Evolutionary conservation across 202 grass and related monocot species (phyloP).

Genomic region (Setaria viridis): DNA sequence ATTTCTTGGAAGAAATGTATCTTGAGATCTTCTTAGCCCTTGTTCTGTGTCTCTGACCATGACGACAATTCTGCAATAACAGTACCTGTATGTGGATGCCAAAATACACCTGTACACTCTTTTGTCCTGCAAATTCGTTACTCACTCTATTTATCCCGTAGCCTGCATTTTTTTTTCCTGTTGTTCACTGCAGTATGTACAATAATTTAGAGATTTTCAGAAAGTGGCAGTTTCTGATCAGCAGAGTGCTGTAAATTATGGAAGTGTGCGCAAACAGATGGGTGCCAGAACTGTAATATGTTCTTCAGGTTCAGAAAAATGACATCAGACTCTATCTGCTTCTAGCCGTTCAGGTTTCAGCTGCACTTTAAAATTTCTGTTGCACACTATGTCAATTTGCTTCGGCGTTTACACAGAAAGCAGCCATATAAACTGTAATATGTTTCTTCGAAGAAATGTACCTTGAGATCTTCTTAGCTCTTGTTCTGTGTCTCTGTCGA

Average conservation of each 20-base stretch:
- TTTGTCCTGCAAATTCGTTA: not conserved
- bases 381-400: not conserved
- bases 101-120: not conserved
- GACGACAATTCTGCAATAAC: not conserved
- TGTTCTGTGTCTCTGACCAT: not conserved
- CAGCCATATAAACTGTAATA: not conserved
- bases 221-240: too few relatives aligned
- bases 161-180: not conserved
- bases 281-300: not conserved
- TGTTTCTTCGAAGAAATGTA: too few relatives aligned
- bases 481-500: too few relatives aligned
- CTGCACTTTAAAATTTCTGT: not conserved
- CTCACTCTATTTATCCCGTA: not conserved
- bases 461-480: too few relatives aligned
- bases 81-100: not conserved
- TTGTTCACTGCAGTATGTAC: not conserved
- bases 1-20: slow-evolving; percentile 8
- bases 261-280: not conserved
- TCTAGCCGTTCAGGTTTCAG: not conserved
- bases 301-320: not conserved
- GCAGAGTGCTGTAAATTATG: not conserved
- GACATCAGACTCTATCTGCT: not conserved
- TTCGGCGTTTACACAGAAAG: not conserved
- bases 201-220: not conserved
- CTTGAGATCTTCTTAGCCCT: not conserved